Evolutionary conservation across 2,329 filamentous ascomycete genomes (phyloP), one percentile per base, ranked within the genome.

Genomic region (Verticillium zaregamsianum): DNA sequence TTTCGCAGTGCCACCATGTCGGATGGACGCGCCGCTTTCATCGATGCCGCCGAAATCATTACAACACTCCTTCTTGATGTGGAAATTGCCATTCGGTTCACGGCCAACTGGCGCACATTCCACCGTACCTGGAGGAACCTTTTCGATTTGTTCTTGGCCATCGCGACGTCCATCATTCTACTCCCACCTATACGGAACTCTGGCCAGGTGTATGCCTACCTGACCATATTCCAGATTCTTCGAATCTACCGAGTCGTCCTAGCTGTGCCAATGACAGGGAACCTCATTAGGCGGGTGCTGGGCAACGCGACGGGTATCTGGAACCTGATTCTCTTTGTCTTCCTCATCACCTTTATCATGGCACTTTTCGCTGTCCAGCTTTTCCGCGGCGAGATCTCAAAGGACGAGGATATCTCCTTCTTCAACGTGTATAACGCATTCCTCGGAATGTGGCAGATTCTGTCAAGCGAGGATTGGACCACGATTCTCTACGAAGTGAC

Each of bases 391-490:
- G 40, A 54, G 28, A 33, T 37, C 15, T 33, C 40, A 8, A 12
- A 59, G n/a, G 45, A 55, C 17, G 89, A 96, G 68, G 77, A 83
- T 25, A 86, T 95, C 52, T 90, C 91, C 0, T 99, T 99, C 73
- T 88, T 87, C 71, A 91, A 92, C 45, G 95, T 99, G 39, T 99
- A 90, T 79, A 98, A 98, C 71, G 91, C 93, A 0, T 99, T 99
- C 71, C 81, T 99, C 17, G 95, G 93, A 61, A 98, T 99, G 93
- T 99, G 99, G 72, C 92, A 97, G 76, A 87, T 99, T 33, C 79
- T 99, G 55, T 97, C 95, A 11, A 97, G 92, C 69, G 95, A 99
- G 73, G 92, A 97, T 71, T 99, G 95, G 95, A 99, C 96, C 0
- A 78, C 78, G 0, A 90, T 97, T 55, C 77, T 99, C 61, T 99